phyloP scores from a whole-genome alignment of 257 asterid genomes.

The Parsonsia alboflavescens region DNA sequence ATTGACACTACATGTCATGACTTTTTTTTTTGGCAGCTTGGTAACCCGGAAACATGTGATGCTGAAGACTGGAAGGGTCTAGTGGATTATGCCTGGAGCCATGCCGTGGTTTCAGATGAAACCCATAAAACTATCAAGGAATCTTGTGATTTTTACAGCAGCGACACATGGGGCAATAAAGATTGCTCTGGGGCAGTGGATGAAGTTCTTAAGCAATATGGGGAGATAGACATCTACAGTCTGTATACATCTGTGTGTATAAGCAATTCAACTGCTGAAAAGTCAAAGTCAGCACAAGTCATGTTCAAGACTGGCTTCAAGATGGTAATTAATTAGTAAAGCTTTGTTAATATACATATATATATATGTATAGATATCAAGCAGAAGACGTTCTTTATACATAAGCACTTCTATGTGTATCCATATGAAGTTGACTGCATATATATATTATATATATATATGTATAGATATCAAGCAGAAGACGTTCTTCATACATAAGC shows the following conservation, averaged over 20 bases:
- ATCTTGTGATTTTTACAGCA: conserved; percentile 64
- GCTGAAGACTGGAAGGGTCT: conserved; percentile 90
- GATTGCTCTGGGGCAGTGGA: conserved; percentile 46
- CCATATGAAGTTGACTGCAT: too few species aligned
- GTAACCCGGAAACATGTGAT: conserved; percentile 79
- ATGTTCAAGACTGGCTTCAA: conserved; percentile 40
- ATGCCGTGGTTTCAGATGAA: conserved; percentile 90
- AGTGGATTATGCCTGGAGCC: conserved; percentile 97
- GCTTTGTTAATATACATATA: not conserved
- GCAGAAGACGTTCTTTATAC: too few species aligned
- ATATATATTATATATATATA: not conserved
- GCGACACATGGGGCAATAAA: conserved; percentile 49
- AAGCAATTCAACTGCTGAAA: conserved; percentile 30
- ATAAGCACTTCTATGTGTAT: too few species aligned
- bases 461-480: too few species aligned
- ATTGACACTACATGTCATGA: not conserved
- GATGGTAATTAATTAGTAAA: conserved; percentile 33
- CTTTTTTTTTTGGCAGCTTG: conserved; percentile 41
- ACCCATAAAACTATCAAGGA: conserved; percentile 52
- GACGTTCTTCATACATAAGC: too few species aligned
- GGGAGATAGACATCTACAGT: conserved; percentile 80
- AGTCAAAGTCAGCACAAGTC: conserved; percentile 26
- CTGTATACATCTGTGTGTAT: conserved; percentile 73
- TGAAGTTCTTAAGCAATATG: conserved; percentile 63
- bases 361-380: too few species aligned